phyloP scores from a whole-genome alignment of 75 land plant species.

The Pinus taeda region DNA sequence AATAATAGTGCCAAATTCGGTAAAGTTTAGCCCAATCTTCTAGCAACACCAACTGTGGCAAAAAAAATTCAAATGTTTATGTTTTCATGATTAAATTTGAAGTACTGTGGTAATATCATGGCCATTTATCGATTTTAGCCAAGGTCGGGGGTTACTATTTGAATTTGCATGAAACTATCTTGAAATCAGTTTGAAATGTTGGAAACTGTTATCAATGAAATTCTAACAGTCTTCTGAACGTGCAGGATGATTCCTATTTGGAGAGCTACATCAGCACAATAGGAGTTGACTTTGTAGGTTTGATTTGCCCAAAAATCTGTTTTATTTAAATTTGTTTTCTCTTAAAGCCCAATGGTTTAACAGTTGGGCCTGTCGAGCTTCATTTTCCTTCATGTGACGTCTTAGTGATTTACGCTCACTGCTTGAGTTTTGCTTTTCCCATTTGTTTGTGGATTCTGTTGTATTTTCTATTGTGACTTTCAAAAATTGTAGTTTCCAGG shows the following conservation, averaged over 20 bases:
- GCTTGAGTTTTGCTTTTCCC: too few relatives aligned
- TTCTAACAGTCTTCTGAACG: constrained; percentile 8
- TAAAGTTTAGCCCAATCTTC: neutral
- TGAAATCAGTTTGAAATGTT: neutral
- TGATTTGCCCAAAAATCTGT: neutral
- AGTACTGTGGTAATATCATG: neutral
- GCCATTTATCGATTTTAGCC: neutral
- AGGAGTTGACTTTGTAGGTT: constrained; percentile 72
- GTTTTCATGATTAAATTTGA: neutral
- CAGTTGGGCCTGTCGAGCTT: too few relatives aligned
- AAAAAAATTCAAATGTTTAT: neutral
- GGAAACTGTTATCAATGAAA: neutral
- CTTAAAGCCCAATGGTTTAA: too few relatives aligned
- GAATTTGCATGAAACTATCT: neutral
- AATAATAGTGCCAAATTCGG: neutral
- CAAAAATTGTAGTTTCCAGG: too few relatives aligned
- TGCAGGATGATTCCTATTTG: constrained; percentile 72
- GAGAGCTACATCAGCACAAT: constrained; percentile 83
- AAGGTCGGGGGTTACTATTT: neutral
- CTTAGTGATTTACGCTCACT: too few relatives aligned
- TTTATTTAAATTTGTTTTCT: neutral
- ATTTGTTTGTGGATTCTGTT: too few relatives aligned
- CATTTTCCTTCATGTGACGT: too few relatives aligned
- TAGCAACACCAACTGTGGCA: neutral
- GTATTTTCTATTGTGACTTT: too few relatives aligned